Percentiles rank a stretch among this genome's conserved stretches.
Evolutionary conservation across 192 early-diverging fungal genomes (phyloP).

Genomic region (Coemansia aciculifera): DNA sequence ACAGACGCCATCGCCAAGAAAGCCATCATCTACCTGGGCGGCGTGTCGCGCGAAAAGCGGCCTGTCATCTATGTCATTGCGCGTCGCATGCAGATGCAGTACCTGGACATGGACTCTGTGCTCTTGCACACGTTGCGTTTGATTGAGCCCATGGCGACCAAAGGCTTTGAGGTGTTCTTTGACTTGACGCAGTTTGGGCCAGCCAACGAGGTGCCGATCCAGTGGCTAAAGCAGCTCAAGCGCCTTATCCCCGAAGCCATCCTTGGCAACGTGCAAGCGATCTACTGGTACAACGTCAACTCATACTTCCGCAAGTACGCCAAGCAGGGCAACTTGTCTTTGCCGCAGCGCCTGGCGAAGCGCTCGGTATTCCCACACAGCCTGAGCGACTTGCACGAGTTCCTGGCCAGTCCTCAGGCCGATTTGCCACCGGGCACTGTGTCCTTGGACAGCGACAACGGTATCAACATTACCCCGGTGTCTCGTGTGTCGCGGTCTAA

Average conservation of each 20-base stretch:
- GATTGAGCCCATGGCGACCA: constrained; percentile 68
- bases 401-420: constrained; percentile 71
- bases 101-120: constrained; percentile 81
- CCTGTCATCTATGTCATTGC: constrained; percentile 87
- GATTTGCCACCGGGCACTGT: constrained; percentile 75
- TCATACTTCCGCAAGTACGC: constrained; percentile 71
- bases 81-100: constrained; percentile 70
- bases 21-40: constrained; percentile 81
- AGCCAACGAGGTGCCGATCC: constrained; percentile 76
- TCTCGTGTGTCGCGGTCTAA: constrained; percentile 68
- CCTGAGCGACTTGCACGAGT: constrained; percentile 70
- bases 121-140: constrained; percentile 72
- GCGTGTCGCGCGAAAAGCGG: constrained; percentile 70
- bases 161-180: constrained; percentile 77
- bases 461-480: constrained; percentile 65
- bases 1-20: constrained; percentile 69
- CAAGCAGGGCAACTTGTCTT: constrained; percentile 47
- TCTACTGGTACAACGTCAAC: constrained; percentile 86
- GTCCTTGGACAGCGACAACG: constrained; percentile 71
- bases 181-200: constrained; percentile 79
- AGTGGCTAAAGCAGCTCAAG: constrained; percentile 73
- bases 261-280: constrained; percentile 61
- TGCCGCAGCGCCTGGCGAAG: constrained; percentile 60
- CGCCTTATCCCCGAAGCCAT: constrained; percentile 72
- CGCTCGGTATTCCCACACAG: constrained; percentile 70